Base-by-base conservation (phyloP, 73 alveolate genomes). In the Paramecium caudatum region DNA sequence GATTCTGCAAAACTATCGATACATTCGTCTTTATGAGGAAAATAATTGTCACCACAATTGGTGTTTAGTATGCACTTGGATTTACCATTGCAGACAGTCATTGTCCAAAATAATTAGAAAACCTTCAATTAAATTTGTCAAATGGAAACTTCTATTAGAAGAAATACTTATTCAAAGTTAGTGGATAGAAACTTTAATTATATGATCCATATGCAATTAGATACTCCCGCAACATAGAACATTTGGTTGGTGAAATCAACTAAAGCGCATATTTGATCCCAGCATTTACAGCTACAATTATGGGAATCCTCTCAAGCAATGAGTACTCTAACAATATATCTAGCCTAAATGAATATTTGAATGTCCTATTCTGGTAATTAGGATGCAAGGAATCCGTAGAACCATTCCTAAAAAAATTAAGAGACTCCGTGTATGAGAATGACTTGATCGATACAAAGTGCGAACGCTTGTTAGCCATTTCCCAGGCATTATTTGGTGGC, bases 141-240 rank as follows among this genome's bases (percentile, higher is more conserved):
- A 74, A 74, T 74, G 88, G 88, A 15, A 39, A 74, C 5, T 37
- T 74, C 16, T 36, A 15, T 8, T 25, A 74, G 23, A 74, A 74
- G 12, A 74, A 45, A 74, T 45, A 41, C 8, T 5, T 23, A 74
- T 74, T 74, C 30, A 45, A 45, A 16, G 62, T 41, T 5, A 65
- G 13, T 12, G 33, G 34, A 32, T 5, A 36, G 15, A 65, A 36
- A n/a, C n/a, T 65, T 3, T 36, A 5, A 17, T 15, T 74, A 8
- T 74, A 74, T 74, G 88, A 74, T 45, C 65, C 62, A 41, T 45
- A 13, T 43, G 88, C 88, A 12, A 43, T 74, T 16, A 37, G 88
- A 74, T 74, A 74, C 19, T 74, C 88, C 17, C 36, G 88, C n/a
- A 74, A 74, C 43, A 41, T 74, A 1, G 62, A 74, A 39, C 30